These are phyloP conservation scores for Fusarium guadeloupense DNA, from an alignment of 2,329 filamentous ascomycete species.

Conservation along the genomic window DNA sequence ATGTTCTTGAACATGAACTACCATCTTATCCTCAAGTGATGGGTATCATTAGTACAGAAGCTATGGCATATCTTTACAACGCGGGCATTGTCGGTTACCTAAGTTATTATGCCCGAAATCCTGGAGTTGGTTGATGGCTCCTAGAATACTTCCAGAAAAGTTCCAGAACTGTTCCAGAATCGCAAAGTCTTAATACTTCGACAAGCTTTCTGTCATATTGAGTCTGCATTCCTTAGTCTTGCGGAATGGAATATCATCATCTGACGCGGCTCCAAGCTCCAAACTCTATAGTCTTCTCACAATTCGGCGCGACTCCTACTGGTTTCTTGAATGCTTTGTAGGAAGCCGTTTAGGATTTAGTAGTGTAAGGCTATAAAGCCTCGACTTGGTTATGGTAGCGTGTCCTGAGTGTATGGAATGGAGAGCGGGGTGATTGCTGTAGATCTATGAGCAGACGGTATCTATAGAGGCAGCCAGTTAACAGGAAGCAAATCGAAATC, in stretches of 20 bases:
- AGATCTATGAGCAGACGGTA: background rate
- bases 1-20: background rate
- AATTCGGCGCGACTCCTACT: too few relatives aligned
- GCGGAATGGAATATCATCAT: too few relatives aligned
- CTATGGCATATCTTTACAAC: too few relatives aligned
- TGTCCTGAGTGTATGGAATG: background rate
- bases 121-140: too few relatives aligned
- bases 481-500: background rate
- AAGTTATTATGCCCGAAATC: too few relatives aligned
- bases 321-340: too few relatives aligned
- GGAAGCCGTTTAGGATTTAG: background rate
- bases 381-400: constrained; percentile 1
- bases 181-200: background rate
- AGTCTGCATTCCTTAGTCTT: background rate
- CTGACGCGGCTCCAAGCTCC: too few relatives aligned
- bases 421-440: background rate
- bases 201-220: background rate
- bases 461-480: background rate
- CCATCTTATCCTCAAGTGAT: background rate
- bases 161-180: too few relatives aligned
- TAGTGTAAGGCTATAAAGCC: background rate
- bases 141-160: too few relatives aligned
- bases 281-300: too few relatives aligned
- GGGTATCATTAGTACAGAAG: too few relatives aligned
- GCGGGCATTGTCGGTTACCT: too few relatives aligned